phyloP scores from a whole-genome alignment of 176 grass and related monocot genomes.

The Urochloa ruziziensis region DNA sequence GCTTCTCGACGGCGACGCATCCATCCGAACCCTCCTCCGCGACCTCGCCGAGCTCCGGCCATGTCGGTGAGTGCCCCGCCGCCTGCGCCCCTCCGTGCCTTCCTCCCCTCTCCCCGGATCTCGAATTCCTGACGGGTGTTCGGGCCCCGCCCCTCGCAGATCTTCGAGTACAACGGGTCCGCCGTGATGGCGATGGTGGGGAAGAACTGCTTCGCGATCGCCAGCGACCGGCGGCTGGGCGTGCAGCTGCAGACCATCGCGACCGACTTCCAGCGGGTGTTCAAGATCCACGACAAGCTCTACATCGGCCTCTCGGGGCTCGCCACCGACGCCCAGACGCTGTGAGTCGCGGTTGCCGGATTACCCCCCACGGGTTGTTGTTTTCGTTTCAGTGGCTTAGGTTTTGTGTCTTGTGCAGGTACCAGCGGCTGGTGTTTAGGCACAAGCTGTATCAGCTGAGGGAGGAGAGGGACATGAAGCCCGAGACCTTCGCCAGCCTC shows the following conservation, averaged over 20 bases:
- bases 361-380: not conserved
- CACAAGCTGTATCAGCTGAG: slow-evolving; percentile 96
- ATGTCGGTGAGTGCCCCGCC: slow-evolving; percentile 43
- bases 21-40: not conserved
- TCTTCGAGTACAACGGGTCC: slow-evolving; percentile 98
- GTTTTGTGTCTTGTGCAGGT: slow-evolving; percentile 39
- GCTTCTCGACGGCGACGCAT: not conserved
- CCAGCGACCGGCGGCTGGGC: slow-evolving; percentile 81
- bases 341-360: slow-evolving; percentile 44
- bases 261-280: slow-evolving; percentile 90
- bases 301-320: slow-evolving; percentile 95
- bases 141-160: slow-evolving; percentile 12
- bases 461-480: slow-evolving; percentile 99
- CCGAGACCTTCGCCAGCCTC: slow-evolving; percentile 92
- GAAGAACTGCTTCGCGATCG: slow-evolving; percentile 98
- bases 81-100: not conserved
- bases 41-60: slow-evolving; percentile 12
- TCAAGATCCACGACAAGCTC: slow-evolving; percentile 92
- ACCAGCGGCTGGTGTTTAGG: slow-evolving; percentile 86
- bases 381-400: not conserved
- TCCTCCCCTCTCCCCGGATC: not conserved
- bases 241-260: slow-evolving; percentile 95
- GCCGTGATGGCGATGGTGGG: slow-evolving; percentile 98
- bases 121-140: not conserved
- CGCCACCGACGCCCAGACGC: slow-evolving; percentile 80